Base-by-base conservation (phyloP, 768 basidiomycete species). In the Boletus pseudo-olivaceus region DNA sequence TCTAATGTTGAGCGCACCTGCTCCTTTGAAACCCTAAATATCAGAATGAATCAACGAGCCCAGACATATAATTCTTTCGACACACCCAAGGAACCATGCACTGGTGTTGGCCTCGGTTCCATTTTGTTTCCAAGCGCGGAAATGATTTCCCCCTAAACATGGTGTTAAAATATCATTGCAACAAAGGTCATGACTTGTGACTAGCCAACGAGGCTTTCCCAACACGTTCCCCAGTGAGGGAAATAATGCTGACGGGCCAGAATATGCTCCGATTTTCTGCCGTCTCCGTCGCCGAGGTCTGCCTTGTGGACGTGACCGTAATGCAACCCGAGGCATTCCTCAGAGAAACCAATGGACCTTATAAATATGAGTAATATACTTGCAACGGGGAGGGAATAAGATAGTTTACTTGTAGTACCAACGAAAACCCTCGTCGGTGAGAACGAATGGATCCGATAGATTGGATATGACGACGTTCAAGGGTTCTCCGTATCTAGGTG, bases 61-160 rank as follows among this genome's bases (percentile, higher is more conserved):
- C 40, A 42, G 12, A 19, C 35, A 39, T 20, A 50, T 11, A 23
- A 20, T 6, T 40, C 3, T 14, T 40, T 58, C 8, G 37, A 75
- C 82, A 39, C 65, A 87, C 88, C 82, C 90, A 10, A 94, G 74
- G 63, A 93, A 93, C 91, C 91, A 93, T 8, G 91, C 91, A 1
- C 86, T 82, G 45, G 81, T 87, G 61, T 85, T 74, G 0, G 81
- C 88, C 17, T 74, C 63, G 0, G 87, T 84, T 4, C 90, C 91
- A 60, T 92, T 90, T 76, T 94, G 91, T 64, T 83, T 84, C 91
- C 91, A 94, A 8, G 90, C 90, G 46, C 91, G 80, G 63, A 90
- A 94, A 65, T 94, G 93, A 53, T 93, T 85, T 2, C 91, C 92
- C n/a, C 90, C 90, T 79, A 63, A 26, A 47, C 29, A 20, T 30